Percentiles rank a stretch among this genome's conserved stretches.
Conservation (phyloP, 192 early-diverging fungal genomes). For the Coemansia sp. region DNA sequence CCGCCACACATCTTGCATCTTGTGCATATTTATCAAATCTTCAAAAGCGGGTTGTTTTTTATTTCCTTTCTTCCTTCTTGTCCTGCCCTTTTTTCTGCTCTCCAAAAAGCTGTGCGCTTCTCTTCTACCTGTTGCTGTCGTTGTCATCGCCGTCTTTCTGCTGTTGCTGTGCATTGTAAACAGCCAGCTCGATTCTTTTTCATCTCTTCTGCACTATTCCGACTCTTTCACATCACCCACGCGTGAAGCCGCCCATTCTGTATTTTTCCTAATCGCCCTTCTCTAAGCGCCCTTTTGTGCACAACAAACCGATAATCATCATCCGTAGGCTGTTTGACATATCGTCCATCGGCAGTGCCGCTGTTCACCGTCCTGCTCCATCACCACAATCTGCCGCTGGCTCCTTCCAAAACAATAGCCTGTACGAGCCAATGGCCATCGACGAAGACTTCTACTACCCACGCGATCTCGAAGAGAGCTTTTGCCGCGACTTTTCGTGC, state of each 20-base stretch:
- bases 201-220: background rate
- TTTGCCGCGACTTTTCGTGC: constrained; percentile 95
- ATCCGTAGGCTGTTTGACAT: constrained; percentile 43
- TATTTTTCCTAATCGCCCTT: constrained; percentile 1
- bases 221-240: background rate
- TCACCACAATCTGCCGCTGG: background rate
- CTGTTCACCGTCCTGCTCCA: constrained; percentile 11
- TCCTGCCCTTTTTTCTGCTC: background rate
- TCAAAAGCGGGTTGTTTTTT: constrained; percentile 2
- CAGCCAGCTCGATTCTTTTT: background rate
- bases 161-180: constrained; percentile 1
- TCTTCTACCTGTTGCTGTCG: background rate
- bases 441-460: constrained; percentile 60
- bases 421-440: constrained; percentile 22
- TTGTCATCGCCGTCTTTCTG: background rate
- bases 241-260: background rate
- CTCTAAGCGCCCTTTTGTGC: constrained; percentile 5
- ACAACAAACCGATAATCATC: constrained; percentile 8
- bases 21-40: constrained; percentile 11
- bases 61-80: background rate
- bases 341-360: constrained; percentile 21
- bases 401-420: constrained; percentile 13
- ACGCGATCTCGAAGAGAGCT: constrained; percentile 81
- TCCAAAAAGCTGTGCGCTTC: constrained; percentile 2
- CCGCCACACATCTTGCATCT: constrained; percentile 1